phyloP scores from a whole-genome alignment of 768 basidiomycete genomes.

The Mycena venus region DNA sequence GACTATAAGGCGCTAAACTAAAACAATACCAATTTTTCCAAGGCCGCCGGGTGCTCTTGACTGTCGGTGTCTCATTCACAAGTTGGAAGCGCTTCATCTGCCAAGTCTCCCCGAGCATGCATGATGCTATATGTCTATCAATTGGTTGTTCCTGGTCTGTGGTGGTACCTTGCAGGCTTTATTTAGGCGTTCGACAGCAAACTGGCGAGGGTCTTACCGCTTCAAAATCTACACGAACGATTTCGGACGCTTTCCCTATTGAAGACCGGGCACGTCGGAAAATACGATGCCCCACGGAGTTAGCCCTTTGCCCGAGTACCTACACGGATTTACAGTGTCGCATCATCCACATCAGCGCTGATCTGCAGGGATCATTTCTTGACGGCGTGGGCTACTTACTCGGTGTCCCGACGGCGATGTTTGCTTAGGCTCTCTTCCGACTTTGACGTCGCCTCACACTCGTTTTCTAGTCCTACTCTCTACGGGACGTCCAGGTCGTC shows the following conservation, averaged over 20 bases:
- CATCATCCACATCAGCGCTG: not conserved
- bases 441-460: conserved; percentile 21
- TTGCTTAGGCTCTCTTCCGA: not conserved
- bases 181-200: not conserved
- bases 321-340: not conserved
- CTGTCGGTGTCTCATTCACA: not conserved
- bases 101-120: not conserved
- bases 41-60: too few relatives aligned
- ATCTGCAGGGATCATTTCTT: not conserved
- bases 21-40: too few relatives aligned
- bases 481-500: conserved; percentile 17
- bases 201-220: not conserved
- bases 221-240: not conserved
- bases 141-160: too few relatives aligned
- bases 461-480: conserved; percentile 11
- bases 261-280: not conserved
- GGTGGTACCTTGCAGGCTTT: not conserved
- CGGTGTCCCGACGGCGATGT: not conserved
- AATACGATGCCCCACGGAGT: too few relatives aligned
- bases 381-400: not conserved
- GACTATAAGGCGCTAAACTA: too few relatives aligned
- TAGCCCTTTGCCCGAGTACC: too few relatives aligned
- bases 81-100: not conserved
- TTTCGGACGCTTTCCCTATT: not conserved
- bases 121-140: not conserved